Evolutionary conservation across 2,329 filamentous ascomycete genomes (phyloP), one percentile per base, ranked within the genome.

Genomic region (Amauroascus verrucosus): DNA sequence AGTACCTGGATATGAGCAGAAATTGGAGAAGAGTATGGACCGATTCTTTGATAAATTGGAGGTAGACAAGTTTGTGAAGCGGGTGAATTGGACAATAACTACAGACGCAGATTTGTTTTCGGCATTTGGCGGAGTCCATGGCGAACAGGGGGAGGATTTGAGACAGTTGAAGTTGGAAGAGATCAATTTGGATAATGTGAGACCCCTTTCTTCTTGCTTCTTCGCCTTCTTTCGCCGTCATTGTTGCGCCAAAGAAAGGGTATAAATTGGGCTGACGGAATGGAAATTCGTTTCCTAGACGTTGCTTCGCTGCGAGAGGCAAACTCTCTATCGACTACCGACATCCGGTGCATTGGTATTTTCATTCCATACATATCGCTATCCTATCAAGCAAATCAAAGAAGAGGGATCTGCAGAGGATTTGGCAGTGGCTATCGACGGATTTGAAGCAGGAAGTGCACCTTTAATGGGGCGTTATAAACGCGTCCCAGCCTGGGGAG

Each of bases 321-420:
- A 84, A 69, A 81, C 78, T 0, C 64, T 85, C 32, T 79, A 83
- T 67, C 72, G 81, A 1, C 63, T 84, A 24, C 79, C 79, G 3
- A 58, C 66, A 46, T 77, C 72, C 0, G 69, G 71, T 50, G 79
- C 78, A 6, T 48, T 84, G 18, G 72, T 83, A 0, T 84, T 84
- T 66, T 73, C 71, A 0, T 79, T 83, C 63, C 81, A 83, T 65
- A 84, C 81, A 14, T 84, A 82, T 64, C 67, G 74, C 54, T 83
- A 84, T 64, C 72, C 73, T 1, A 63, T 84, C 6, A 59, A 60
- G 37, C 71, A 79, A 48, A 66, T 84, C 44, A 80, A 78, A 60
- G 72, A 73, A 3, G 80, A 83, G 55, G 80, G 80, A 0, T 62
- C 66, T 3, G 79, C 75, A 0, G 74, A 77, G 60, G 73, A 73